Base-by-base conservation (phyloP, 352 stramenopile genomes). In the Globisporangium carolinianum region DNA sequence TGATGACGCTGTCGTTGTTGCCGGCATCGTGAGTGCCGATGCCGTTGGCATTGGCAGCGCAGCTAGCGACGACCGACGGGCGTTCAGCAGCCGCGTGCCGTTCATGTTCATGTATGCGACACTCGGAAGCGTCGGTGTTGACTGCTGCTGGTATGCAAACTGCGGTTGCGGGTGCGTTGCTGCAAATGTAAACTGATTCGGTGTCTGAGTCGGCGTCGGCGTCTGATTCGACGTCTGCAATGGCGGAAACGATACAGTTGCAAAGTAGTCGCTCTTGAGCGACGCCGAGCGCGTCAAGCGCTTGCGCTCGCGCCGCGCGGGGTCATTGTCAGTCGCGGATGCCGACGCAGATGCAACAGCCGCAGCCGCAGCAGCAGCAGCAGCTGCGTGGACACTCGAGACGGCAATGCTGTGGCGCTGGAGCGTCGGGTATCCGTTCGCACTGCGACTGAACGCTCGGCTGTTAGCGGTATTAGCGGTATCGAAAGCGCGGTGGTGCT, bases 231-330 rank as follows among this genome's bases (percentile, higher is more conserved):
- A 66, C 36, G 71, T 65, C 48, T 75, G 62, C 15, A 73, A 38
- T 5, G 60, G 58, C 5, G 67, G 66, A 24, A 78, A 80, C 54
- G 76, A 67, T 10, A 73, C 66, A 5, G 69, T 79, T 24, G 79
- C 79, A 51, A 78, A 90, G 56, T 90, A 90, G 38, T 90, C 79
- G 51, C 72, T 79, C 61, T 90, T 86, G 41, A 87, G 66, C n/a
- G 79, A 90, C 12, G 77, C 73, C 36, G 79, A 90, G 24, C 79
- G 75, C 35, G 77, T 90, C 38, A 87, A 55, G 15, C 79, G 77
- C 66, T 90, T 90, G 36, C 79, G 77, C 36, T 88, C 76, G 11
- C 73, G 79, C 51, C 76, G 63, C 3, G 73, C 72, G 14, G 72
- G 63, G 51, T 83, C 76, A 24, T 66, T 66, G 11, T 79, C 65